A percentile compares a stretch with the other conserved stretches of the same genome.
Conservation (phyloP, 352 stramenopile species). For the Phytopythium delawarense region DNA sequence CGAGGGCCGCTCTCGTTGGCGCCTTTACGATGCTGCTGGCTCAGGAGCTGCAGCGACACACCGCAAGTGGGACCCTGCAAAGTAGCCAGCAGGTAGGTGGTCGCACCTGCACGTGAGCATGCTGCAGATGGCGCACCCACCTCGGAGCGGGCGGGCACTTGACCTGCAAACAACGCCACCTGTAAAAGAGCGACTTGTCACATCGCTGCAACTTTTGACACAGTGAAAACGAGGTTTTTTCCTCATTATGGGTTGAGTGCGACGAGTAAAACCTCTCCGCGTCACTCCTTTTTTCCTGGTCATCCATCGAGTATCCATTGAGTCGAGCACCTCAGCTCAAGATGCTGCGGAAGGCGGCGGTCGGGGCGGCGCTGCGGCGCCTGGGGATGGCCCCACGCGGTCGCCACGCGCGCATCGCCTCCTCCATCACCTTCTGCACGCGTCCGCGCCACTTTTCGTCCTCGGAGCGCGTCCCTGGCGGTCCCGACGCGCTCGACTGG, state of each 20-base stretch:
- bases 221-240: neutral
- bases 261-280: too few species aligned
- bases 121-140: too few species aligned
- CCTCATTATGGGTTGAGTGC: too few species aligned
- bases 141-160: too few species aligned
- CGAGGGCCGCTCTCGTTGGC: too few species aligned
- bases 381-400: neutral
- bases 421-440: too few species aligned
- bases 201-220: constrained; percentile 1
- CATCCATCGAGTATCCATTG: neutral
- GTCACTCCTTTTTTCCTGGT: neutral
- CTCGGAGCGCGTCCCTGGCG: neutral
- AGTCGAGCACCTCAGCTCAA: neutral
- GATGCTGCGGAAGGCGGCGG: neutral
- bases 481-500: constrained; percentile 23
- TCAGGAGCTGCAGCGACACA: too few species aligned
- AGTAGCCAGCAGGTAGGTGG: too few species aligned
- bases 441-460: neutral
- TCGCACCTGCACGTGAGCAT: too few species aligned
- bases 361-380: neutral
- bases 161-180: neutral
- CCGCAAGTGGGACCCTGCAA: too few species aligned
- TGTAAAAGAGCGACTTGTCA: neutral
- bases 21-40: too few species aligned
- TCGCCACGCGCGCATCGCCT: neutral